These are phyloP conservation scores for Ogataea populi-albae DNA, from an alignment of 805 yeast genomes.

Conservation along the genomic window DNA sequence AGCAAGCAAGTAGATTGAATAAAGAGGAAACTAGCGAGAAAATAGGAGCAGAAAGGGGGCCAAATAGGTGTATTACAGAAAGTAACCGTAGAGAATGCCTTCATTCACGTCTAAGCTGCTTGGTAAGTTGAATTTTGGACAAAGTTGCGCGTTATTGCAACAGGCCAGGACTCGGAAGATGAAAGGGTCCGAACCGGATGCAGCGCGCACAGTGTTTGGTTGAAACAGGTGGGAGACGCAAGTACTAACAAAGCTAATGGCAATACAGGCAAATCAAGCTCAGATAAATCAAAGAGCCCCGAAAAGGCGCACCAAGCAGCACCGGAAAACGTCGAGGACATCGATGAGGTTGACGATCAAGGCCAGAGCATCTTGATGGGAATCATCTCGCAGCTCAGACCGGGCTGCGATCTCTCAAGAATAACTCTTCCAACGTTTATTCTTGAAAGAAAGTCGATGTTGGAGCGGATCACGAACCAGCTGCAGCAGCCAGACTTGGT, in stretches of 20 bases:
- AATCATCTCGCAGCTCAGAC: conserved; percentile 86
- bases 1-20: too few species aligned
- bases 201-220: not conserved
- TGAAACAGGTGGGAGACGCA: not conserved
- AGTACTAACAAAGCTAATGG: too few species aligned
- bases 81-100: conserved; percentile 27
- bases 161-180: too few species aligned
- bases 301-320: conserved; percentile 8
- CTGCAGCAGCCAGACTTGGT: conserved; percentile 76
- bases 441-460: conserved; percentile 91
- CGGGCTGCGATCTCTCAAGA: conserved; percentile 85
- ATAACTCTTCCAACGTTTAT: conserved; percentile 95
- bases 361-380: conserved; percentile 85
- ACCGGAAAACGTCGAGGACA: conserved; percentile 54
- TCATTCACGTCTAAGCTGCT: conserved; percentile 26
- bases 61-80: conserved; percentile 1
- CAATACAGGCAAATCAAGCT: conserved; percentile 22
- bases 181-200: not conserved
- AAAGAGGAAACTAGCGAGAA: too few species aligned
- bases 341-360: conserved; percentile 89
- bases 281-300: conserved; percentile 18
- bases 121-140: conserved; percentile 18
- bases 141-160: not conserved
- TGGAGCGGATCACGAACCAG: conserved; percentile 90
- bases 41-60: too few species aligned